phyloP scores from a whole-genome alignment of 768 basidiomycete species.

The Mycena rosella region DNA sequence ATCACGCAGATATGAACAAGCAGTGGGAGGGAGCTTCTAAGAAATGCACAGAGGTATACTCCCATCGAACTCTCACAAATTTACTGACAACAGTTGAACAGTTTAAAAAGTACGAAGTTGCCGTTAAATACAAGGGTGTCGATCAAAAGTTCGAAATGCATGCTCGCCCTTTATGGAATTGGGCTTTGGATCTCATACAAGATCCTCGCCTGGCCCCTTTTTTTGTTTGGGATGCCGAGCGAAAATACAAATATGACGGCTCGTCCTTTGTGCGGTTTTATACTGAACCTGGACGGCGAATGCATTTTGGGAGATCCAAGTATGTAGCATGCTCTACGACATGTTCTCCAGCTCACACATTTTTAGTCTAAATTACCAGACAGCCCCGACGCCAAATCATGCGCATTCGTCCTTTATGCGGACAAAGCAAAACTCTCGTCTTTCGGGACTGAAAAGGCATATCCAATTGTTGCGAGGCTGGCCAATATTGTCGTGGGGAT shows the following conservation, averaged over 20 bases:
- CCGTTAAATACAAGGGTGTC: slow-evolving; percentile 10
- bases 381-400: slow-evolving; percentile 39
- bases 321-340: slow-evolving; percentile 32
- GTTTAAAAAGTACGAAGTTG: background rate
- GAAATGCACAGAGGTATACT: slow-evolving; percentile 2
- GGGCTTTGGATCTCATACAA: slow-evolving; percentile 6
- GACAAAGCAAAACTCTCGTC: slow-evolving; percentile 55
- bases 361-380: slow-evolving; percentile 37
- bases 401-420: slow-evolving; percentile 53
- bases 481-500: slow-evolving; percentile 49
- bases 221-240: slow-evolving; percentile 15
- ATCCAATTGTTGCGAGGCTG: slow-evolving; percentile 51
- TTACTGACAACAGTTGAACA: background rate
- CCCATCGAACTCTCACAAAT: background rate
- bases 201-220: slow-evolving; percentile 4
- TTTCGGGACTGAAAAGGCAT: slow-evolving; percentile 53
- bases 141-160: slow-evolving; percentile 13
- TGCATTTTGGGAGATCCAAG: slow-evolving; percentile 54
- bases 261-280: slow-evolving; percentile 44
- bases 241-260: slow-evolving; percentile 38
- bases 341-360: slow-evolving; percentile 15
- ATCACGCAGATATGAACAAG: slow-evolving; percentile 1
- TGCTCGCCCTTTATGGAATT: slow-evolving; percentile 18
- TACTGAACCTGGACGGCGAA: slow-evolving; percentile 56
- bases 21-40: slow-evolving; percentile 6